Conservation (phyloP, 164 flowering plant genomes). For the Buxus sempervirens region DNA sequence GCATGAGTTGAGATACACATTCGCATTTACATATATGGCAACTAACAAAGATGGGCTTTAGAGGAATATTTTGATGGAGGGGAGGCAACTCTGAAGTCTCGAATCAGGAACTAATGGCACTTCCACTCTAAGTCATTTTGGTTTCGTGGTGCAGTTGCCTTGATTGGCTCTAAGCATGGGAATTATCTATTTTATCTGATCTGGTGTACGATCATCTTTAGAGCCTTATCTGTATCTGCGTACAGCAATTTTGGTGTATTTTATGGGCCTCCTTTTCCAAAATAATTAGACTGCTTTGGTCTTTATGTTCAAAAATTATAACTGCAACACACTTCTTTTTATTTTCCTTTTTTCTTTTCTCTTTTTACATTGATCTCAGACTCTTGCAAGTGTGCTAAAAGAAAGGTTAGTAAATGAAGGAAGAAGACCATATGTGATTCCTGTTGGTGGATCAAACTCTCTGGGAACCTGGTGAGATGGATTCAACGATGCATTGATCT, state of each 20-base stretch:
- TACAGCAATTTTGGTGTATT: not conserved
- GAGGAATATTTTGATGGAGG: not conserved
- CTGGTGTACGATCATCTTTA: not conserved
- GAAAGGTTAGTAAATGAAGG: conserved; percentile 79
- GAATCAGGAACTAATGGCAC: not conserved
- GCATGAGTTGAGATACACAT: not conserved
- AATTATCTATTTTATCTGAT: not conserved
- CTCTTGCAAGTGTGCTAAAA: conserved; percentile 65
- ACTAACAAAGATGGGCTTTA: not conserved
- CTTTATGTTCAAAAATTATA: not conserved
- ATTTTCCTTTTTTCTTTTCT: too few relatives aligned
- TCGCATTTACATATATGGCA: not conserved
- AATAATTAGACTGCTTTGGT: not conserved
- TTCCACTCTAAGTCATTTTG: not conserved
- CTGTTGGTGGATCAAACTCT: conserved; percentile 97
- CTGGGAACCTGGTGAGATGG: conserved; percentile 83
- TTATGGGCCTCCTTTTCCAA: not conserved
- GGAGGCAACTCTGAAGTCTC: not conserved
- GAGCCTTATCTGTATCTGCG: not conserved
- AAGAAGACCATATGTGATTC: conserved; percentile 91
- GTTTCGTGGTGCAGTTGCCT: too few relatives aligned
- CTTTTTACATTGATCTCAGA: conserved; percentile 32
- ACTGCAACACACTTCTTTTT: too few relatives aligned
- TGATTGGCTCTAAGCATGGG: not conserved
- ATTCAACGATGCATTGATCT: conserved; percentile 2